phyloP scores from a whole-genome alignment of 805 yeast species.

The Danielozyma ontarioensis region DNA sequence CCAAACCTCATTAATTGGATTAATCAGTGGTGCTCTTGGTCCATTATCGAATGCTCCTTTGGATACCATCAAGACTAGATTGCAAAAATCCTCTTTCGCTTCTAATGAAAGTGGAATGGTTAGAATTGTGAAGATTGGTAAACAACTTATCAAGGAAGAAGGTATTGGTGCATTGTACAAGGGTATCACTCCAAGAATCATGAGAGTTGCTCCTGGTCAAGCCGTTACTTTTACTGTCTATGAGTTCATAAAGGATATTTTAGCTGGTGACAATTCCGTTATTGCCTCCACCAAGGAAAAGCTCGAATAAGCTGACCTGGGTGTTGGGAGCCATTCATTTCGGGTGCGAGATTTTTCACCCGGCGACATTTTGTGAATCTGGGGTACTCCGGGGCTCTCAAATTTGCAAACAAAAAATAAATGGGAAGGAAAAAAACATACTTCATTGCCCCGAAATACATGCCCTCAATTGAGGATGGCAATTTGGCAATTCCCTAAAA shows the following conservation, averaged over 20 bases:
- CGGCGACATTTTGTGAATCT: too few relatives aligned
- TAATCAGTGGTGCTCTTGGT: constrained; percentile 93
- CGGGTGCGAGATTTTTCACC: too few relatives aligned
- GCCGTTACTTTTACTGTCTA: constrained; percentile 97
- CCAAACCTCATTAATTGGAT: constrained; percentile 90
- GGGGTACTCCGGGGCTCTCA: too few relatives aligned
- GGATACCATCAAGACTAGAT: constrained; percentile 94
- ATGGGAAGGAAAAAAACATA: too few relatives aligned
- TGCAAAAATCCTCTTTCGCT: constrained; percentile 81
- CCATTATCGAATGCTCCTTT: constrained; percentile 97
- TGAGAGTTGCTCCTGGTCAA: constrained; percentile 99
- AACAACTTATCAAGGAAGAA: constrained; percentile 78
- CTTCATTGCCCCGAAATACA: too few relatives aligned
- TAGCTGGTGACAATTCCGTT: constrained; percentile 32
- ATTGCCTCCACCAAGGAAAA: constrained; percentile 10
- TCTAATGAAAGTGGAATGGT: constrained; percentile 65
- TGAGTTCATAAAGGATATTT: constrained; percentile 72
- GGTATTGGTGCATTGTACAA: constrained; percentile 86
- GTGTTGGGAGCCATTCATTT: too few relatives aligned
- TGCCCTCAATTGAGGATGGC: too few relatives aligned
- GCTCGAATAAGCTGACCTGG: constrained; percentile 13
- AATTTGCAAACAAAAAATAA: too few relatives aligned
- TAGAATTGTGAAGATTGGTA: constrained; percentile 76
- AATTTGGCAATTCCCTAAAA: too few relatives aligned
- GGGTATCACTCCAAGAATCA: constrained; percentile 97